These are phyloP conservation scores for Dioszegia aurantiaca DNA, from an alignment of 768 basidiomycete species.

Conservation along the genomic window DNA sequence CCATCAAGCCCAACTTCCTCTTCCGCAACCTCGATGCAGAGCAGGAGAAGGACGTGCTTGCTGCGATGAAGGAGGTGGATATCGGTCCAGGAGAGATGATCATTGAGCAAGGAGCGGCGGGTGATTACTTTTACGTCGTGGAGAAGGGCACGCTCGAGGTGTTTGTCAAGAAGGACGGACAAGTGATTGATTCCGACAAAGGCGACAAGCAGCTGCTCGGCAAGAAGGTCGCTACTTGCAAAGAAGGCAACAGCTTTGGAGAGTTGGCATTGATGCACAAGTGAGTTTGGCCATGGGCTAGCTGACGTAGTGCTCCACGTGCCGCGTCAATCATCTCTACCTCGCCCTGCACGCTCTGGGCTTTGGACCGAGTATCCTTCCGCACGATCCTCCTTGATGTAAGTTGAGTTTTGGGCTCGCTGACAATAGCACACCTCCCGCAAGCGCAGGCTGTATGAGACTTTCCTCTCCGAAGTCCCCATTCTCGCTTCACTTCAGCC, in stretches of 20 bases:
- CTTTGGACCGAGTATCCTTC: constrained; percentile 95
- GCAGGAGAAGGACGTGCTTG: constrained; percentile 85
- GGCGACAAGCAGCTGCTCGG: constrained; percentile 40
- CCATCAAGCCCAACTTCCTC: constrained; percentile 84
- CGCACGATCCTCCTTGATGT: constrained; percentile 88
- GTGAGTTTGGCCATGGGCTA: constrained; percentile 33
- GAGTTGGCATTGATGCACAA: constrained; percentile 98
- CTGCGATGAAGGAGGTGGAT: constrained; percentile 87
- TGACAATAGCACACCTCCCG: constrained; percentile 66
- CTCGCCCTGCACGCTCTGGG: constrained; percentile 77
- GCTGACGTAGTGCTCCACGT: constrained; percentile 64
- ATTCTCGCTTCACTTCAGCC: constrained; percentile 80
- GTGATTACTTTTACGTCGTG: constrained; percentile 96
- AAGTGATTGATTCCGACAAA: constrained; percentile 34
- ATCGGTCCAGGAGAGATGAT: constrained; percentile 76
- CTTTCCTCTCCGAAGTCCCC: constrained; percentile 85
- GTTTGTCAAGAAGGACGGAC: constrained; percentile 56
- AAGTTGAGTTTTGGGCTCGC: constrained; percentile 18
- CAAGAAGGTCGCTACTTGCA: constrained; percentile 78
- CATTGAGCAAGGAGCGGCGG: constrained; percentile 93
- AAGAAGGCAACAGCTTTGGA: constrained; percentile 82
- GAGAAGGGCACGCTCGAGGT: constrained; percentile 82
- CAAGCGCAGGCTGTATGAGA: constrained; percentile 92
- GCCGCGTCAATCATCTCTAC: constrained; percentile 89
- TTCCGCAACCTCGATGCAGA: constrained; percentile 97